These are phyloP conservation scores for Sedum album DNA, from an alignment of 164 flowering plant genomes.

Conservation along the genomic window DNA sequence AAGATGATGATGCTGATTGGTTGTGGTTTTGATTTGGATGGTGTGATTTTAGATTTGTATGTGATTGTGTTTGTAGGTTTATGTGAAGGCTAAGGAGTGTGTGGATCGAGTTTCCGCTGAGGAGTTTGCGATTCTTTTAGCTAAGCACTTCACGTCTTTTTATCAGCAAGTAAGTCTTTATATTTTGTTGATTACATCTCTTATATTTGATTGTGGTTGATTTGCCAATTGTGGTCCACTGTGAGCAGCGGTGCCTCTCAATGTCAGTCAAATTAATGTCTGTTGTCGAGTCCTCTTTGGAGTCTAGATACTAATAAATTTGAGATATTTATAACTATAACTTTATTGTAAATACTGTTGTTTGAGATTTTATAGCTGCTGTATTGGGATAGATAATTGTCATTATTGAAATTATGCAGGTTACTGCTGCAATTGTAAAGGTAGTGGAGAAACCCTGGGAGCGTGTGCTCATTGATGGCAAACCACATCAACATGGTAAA, in stretches of 20 bases:
- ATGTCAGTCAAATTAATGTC: too few species aligned
- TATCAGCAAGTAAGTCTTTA: slow-evolving; percentile 50
- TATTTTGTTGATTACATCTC: background rate
- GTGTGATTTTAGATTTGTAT: background rate
- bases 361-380: background rate
- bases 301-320: too few species aligned
- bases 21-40: background rate
- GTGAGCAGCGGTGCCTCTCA: too few species aligned
- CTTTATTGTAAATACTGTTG: background rate
- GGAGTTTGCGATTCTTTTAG: slow-evolving; percentile 79
- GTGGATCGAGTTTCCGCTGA: slow-evolving; percentile 55
- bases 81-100: slow-evolving; percentile 93
- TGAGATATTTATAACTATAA: background rate
- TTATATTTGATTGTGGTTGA: background rate
- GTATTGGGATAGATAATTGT: too few species aligned
- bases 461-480: slow-evolving; percentile 53
- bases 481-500: slow-evolving; percentile 86
- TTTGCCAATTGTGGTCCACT: too few species aligned
- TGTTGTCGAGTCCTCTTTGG: too few species aligned
- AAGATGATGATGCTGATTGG: background rate
- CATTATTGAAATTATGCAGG: slow-evolving; percentile 30
- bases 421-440: slow-evolving; percentile 57
- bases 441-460: slow-evolving; percentile 97
- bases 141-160: slow-evolving; percentile 70
- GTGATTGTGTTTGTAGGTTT: slow-evolving; percentile 43